Base-by-base conservation (phyloP, 2,329 filamentous ascomycete genomes). In the Aspergillus fumigatus region DNA sequence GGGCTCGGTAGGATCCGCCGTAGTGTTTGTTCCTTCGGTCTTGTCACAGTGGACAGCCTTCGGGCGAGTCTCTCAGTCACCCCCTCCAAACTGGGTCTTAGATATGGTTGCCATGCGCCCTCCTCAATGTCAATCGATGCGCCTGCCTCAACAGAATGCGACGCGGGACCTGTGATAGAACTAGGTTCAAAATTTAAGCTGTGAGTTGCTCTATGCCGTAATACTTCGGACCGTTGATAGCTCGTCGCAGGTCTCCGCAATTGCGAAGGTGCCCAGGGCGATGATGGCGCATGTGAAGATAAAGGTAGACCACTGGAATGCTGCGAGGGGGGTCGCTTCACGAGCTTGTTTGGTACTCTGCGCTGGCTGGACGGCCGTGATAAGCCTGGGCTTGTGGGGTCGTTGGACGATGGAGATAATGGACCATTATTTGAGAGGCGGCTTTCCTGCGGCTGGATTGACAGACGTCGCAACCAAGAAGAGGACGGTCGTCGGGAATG, bases 211-310 rank as follows among this genome's bases (percentile, higher is more conserved):
- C 73, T 76, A 53, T 77, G 73, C 57, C 79, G 78, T 58, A 83
- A 73, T 8, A 80, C 81, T 48, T 80, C 80, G 26, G 81, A 82
- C 52, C 84, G 77, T 67, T 87, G 83, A 68, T 87, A 82, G 69
- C 84, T 87, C 11, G 84, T 87, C 17, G 83, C 83, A 48, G 84
- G 84, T 57, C 84, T 78, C 55, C 80, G 79, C 55, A 86, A 75
- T 25, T 77, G 76, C 4, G 80, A 73, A n/a, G 79, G 70, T 55
- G 75, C 73, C 32, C 78, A 75, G 23, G 71, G 74, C 35, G 76
- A 65, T 25, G 65, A 67, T 8, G 70, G 68, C 17, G 59, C 55
- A 29, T 62, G 64, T 17, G 61, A 50, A 50, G 67, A 63, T 11
- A 74, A 67, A 11, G 76, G 68, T 57, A 76, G 70, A 53, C 70